Conservation (phyloP, 1,139 yeast species). For the Sugiyamaella paludigena region DNA sequence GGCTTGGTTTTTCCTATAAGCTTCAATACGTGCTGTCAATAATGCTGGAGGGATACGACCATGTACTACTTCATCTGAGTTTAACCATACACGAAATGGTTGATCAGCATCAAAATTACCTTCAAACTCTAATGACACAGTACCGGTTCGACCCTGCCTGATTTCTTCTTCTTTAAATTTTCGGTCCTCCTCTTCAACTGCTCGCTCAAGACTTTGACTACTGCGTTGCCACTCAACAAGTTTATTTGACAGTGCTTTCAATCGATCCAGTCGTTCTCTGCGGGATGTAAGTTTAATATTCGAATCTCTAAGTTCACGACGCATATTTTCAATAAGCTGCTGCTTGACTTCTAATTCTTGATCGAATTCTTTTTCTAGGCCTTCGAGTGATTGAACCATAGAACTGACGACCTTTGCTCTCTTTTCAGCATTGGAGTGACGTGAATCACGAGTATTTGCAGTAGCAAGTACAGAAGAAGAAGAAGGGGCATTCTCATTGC, state of each 20-base stretch:
- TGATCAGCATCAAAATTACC: slow-evolving; percentile 79
- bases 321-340: slow-evolving; percentile 45
- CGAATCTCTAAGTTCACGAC: slow-evolving; percentile 48
- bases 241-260: slow-evolving; percentile 43
- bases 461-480: slow-evolving; percentile 13
- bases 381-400: slow-evolving; percentile 38
- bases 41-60: slow-evolving; percentile 50
- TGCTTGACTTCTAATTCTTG: slow-evolving; percentile 49
- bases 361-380: slow-evolving; percentile 47
- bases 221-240: slow-evolving; percentile 51
- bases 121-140: slow-evolving; percentile 37
- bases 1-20: slow-evolving; percentile 67
- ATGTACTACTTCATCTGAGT: slow-evolving; percentile 18
- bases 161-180: slow-evolving; percentile 45
- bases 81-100: slow-evolving; percentile 64
- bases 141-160: slow-evolving; percentile 11
- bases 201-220: slow-evolving; percentile 53
- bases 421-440: slow-evolving; percentile 29
- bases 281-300: slow-evolving; percentile 47
- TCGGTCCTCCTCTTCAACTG: slow-evolving; percentile 56
- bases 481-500: slow-evolving; percentile 13
- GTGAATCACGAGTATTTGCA: slow-evolving; percentile 3
- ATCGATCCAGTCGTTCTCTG: slow-evolving; percentile 44
- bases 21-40: slow-evolving; percentile 72
- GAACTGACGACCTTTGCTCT: slow-evolving; percentile 46